A percentile compares a stretch with the other conserved stretches of the same genome.
Evolutionary conservation across 306 rosid species (phyloP).

Genomic region (Lupinus albus): DNA sequence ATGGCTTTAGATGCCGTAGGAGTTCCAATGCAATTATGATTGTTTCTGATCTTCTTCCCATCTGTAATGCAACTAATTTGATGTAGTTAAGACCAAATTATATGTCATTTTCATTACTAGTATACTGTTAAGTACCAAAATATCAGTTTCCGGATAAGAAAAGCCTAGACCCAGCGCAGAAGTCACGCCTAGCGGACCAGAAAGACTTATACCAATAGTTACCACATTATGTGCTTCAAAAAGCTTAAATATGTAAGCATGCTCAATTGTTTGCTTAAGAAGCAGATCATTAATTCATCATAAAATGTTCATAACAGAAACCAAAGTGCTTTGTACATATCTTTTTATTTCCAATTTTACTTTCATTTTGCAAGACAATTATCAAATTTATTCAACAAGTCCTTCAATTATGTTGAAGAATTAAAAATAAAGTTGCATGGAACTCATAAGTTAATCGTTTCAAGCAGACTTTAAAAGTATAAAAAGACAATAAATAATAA

Average conservation of each 20-base stretch:
- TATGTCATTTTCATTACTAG: background rate
- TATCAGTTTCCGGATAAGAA: too few relatives aligned
- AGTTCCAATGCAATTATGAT: slow-evolving; percentile 84
- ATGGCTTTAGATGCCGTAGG: slow-evolving; percentile 74
- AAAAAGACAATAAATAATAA: background rate
- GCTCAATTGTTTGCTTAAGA: background rate
- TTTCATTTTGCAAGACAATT: too few relatives aligned
- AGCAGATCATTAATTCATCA: background rate
- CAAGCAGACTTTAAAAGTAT: background rate
- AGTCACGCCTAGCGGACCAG: too few relatives aligned
- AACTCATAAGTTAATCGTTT: background rate
- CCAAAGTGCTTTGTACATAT: background rate
- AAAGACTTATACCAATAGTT: background rate
- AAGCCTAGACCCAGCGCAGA: too few relatives aligned
- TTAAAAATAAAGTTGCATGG: background rate
- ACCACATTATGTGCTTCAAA: background rate
- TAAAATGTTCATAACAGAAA: background rate
- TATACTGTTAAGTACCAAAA: too few relatives aligned
- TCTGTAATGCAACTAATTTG: slow-evolving; percentile 44
- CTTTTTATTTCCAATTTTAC: too few relatives aligned
- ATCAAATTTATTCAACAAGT: background rate
- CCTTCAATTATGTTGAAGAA: background rate
- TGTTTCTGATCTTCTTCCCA: slow-evolving; percentile 85
- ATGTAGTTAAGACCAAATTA: slow-evolving; percentile 3
- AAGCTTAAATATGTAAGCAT: background rate